phyloP scores from a whole-genome alignment of 306 rosid species.

The Medicago ruthenica region DNA sequence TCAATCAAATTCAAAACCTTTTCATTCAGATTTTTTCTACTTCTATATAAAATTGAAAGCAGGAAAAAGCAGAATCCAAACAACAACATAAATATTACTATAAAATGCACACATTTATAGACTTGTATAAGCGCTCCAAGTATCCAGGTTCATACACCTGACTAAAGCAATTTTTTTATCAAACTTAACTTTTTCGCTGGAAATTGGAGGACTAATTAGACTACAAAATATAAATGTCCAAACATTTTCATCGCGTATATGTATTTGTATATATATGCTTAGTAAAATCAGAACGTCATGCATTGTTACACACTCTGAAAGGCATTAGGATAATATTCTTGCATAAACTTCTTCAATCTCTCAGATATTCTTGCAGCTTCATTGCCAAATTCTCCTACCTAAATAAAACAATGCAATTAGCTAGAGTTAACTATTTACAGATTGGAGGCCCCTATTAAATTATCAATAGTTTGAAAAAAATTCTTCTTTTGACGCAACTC shows the following conservation, averaged over 20 bases:
- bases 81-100: not conserved
- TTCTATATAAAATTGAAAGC: constrained; percentile 8
- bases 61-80: constrained; percentile 19
- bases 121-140: not conserved
- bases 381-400: constrained; percentile 51
- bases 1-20: not conserved
- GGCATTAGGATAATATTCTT: constrained; percentile 12
- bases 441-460: too few species aligned
- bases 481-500: too few species aligned
- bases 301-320: too few species aligned
- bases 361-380: constrained; percentile 57
- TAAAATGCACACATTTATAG: constrained; percentile 1
- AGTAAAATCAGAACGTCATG: too few species aligned
- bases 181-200: too few species aligned
- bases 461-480: too few species aligned
- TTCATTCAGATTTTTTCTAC: constrained; percentile 20
- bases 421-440: not conserved
- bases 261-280: too few species aligned
- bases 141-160: too few species aligned
- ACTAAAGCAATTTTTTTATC: too few species aligned
- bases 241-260: not conserved
- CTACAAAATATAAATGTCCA: not conserved
- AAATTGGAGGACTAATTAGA: too few species aligned
- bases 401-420: constrained; percentile 32
- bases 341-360: constrained; percentile 53